Evolutionary conservation across 2,329 filamentous ascomycete species (phyloP).

Genomic region (Fusarium phyllophilum): DNA sequence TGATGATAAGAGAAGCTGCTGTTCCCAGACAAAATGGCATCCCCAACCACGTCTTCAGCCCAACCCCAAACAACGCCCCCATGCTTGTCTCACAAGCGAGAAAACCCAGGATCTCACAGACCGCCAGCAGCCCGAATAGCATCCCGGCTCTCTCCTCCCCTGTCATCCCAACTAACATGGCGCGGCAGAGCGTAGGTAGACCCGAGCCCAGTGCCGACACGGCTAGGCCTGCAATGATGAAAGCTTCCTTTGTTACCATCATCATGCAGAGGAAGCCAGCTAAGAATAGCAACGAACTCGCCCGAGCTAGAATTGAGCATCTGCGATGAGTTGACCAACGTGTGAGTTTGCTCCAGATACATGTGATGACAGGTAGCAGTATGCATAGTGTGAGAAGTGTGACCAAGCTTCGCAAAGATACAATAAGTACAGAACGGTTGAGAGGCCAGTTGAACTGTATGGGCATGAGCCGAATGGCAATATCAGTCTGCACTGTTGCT

Average conservation of each 20-base stretch:
- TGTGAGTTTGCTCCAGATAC: constrained; percentile 13
- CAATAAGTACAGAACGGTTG: constrained; percentile 32
- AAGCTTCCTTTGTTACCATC: constrained; percentile 30
- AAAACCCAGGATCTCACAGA: constrained; percentile 40
- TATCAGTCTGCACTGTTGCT: constrained; percentile 35
- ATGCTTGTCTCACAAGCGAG: constrained; percentile 34
- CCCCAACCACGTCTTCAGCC: constrained; percentile 39
- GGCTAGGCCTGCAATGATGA: constrained; percentile 36
- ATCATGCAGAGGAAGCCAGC: constrained; percentile 39
- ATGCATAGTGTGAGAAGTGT: constrained; percentile 39
- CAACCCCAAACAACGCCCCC: constrained; percentile 41
- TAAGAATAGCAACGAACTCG: constrained; percentile 36
- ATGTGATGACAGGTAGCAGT: constrained; percentile 31
- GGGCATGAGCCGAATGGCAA: constrained; percentile 41
- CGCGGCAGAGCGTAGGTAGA: constrained; percentile 39
- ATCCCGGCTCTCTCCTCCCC: constrained; percentile 31
- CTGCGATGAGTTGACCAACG: constrained; percentile 4
- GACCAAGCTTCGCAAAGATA: constrained; percentile 36
- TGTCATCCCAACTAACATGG: constrained; percentile 35
- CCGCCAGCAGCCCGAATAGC: constrained; percentile 41
- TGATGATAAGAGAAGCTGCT: constrained; percentile 20
- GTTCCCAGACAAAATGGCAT: constrained; percentile 39
- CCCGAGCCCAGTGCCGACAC: constrained; percentile 41
- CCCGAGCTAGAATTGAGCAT: constrained; percentile 30
- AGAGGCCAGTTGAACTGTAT: constrained; percentile 42